Evolutionary conservation across 2,329 filamentous ascomycete species (phyloP), one percentile per base, ranked within the genome.

Genomic region (Trichoderma asperellum): DNA sequence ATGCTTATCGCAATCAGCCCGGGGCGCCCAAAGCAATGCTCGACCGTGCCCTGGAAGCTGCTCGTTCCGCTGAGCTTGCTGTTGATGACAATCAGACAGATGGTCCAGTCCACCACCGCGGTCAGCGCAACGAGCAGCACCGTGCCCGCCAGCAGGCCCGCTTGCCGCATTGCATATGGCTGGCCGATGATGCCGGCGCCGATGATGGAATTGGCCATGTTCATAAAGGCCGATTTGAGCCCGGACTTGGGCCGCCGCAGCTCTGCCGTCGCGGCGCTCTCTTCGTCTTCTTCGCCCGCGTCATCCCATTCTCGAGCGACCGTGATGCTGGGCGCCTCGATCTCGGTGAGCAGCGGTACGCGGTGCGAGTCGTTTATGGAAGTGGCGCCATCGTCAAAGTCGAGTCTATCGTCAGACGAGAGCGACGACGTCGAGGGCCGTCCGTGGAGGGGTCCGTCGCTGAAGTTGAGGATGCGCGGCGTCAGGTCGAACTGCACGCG

Each of bases 131-230:
- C 81, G 24, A 99, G 87, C 68, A 99, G 86, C 58, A 93, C 76
- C 6, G 95, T 84, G 34, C 96, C 96, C 47, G 92, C 91, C 18
- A 92, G 79, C 74, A 99, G 86, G 7, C 96, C 96, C 8, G 96
- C 96, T 82, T 98, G 94, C 70, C 89, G 89, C 77, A 99, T 91
- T n/a, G 96, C 96, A 81, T 98, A 99, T 14, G 96, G 94, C 81
- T 99, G 96, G 4, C 92, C 89, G 76, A 91, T 91, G 79, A 91
- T 91, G 64, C 89, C 89, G 2, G 89, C 89, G 49, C 89, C 89
- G 74, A 99, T 97, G 79, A 99, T 99, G 75, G 92, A 96, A 83
- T 99, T 99, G 72, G 96, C 95, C 96, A 99, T 99, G 82, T 99
- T 99, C 94, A 98, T 97, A 74, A 99, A 98, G 3, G 96, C 95